Percentiles rank a stretch among this genome's conserved stretches.
Evolutionary conservation across 2,329 filamentous ascomycete genomes (phyloP).

Genomic region (Anthostomella pinea): DNA sequence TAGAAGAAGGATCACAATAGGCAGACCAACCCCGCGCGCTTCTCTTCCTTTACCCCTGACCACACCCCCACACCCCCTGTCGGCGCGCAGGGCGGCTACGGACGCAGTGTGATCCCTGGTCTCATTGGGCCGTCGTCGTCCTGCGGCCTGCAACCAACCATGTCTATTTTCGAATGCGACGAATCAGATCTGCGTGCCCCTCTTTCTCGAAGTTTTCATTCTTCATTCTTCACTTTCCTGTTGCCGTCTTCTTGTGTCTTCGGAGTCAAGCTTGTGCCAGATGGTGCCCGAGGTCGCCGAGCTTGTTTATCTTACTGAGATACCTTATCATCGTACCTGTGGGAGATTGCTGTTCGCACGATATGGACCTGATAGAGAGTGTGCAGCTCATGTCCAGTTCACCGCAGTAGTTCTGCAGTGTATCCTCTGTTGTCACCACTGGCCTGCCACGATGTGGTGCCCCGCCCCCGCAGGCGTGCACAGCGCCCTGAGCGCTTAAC

Average conservation of each 20-base stretch:
- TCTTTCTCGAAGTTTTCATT: not conserved
- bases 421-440: not conserved
- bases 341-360: too few species aligned
- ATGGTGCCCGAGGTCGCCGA: not conserved
- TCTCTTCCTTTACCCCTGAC: not conserved
- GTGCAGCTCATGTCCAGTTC: too few species aligned
- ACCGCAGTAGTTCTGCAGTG: too few species aligned
- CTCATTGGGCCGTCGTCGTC: not conserved
- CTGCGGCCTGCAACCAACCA: not conserved
- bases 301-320: too few species aligned
- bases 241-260: too few species aligned
- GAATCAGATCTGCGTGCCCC: not conserved
- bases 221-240: not conserved
- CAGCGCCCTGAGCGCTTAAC: conserved; percentile 4
- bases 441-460: not conserved
- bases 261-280: too few species aligned
- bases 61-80: not conserved
- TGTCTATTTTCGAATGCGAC: conserved; percentile 1
- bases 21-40: conserved; percentile 1
- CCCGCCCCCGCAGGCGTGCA: conserved; percentile 1
- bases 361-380: too few species aligned
- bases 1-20: too few species aligned
- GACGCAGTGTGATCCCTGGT: conserved; percentile 4
- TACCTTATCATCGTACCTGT: too few species aligned
- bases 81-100: conserved; percentile 4